Evolutionary conservation across 2,329 filamentous ascomycete species (phyloP), one percentile per base, ranked within the genome.

Genomic region (Rosellinia necatrix): DNA sequence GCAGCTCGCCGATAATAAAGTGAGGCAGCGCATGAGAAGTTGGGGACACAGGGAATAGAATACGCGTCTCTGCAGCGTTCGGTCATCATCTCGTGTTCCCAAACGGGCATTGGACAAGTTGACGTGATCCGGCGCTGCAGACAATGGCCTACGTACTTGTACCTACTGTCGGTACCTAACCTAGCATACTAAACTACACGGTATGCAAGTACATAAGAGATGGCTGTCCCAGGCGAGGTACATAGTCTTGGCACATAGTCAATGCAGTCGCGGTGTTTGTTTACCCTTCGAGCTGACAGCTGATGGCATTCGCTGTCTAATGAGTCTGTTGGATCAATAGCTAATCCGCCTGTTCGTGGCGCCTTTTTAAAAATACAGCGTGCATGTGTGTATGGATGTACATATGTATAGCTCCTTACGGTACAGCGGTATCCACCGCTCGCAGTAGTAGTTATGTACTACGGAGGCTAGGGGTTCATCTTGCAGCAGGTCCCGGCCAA

Each of bases 31-130:
- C 10, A 24, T 30, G 19, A 30, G 25, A 17, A 38, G 49, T 34
- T 21, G 13, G 17, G 34, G 38, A 53, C 37, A 40, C 35, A 44
- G 40, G 30, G 24, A 25, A 32, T n/a, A 30, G 34, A 29, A 53
- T 61, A 61, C 49, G 56, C 53, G 66, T 64, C 41, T 55, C 62
- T 65, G 65, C 64, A 65, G 55, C 42, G 59, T 41, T 66, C 65
- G 65, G 64, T 52, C 61, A 58, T 63, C 12, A 24, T 49, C 55
- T 58, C 58, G 58, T 61, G 55, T 58, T 44, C 53, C 53, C 47
- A 32, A 55, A 35, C 30, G 40, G 29, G 56, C 41, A 55, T 47
- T 41, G 29, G 32, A 24, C 8, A 32, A 43, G 32, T n/a, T 58
- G 49, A 53, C 54, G 58, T 60, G 53, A 58, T 55, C 47, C 37